A percentile compares a stretch with the other conserved stretches of the same genome.
These are phyloP conservation scores for Podaxis mareebaensis DNA, from an alignment of 768 basidiomycete species.

Conservation along the genomic window DNA sequence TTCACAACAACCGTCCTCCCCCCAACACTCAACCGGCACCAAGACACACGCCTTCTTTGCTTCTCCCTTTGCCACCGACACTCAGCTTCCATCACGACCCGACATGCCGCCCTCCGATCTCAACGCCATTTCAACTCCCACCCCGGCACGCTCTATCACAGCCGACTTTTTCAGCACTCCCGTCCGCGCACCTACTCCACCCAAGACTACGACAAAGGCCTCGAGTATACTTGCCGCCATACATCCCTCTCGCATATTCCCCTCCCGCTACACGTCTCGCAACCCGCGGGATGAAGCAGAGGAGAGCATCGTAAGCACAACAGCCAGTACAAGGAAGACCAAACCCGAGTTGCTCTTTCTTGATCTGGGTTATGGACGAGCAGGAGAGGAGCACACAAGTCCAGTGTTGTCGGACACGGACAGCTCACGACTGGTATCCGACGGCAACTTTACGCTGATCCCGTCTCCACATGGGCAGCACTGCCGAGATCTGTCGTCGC, in stretches of 20 bases:
- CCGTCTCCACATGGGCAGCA: background rate
- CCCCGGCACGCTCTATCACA: constrained; percentile 26
- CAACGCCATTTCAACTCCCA: constrained; percentile 17
- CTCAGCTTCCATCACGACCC: constrained; percentile 25
- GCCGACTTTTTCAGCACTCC: constrained; percentile 32
- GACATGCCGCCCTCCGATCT: constrained; percentile 31
- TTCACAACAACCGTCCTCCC: background rate
- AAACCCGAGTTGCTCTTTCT: constrained; percentile 25
- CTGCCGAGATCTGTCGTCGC: constrained; percentile 17
- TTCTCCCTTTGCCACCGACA: constrained; percentile 35
- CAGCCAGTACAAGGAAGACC: background rate
- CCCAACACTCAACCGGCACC: constrained; percentile 14
- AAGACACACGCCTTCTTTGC: constrained; percentile 54
- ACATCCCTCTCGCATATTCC: constrained; percentile 37
- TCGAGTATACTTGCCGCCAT: constrained; percentile 18
- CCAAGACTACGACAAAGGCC: constrained; percentile 14
- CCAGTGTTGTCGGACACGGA: too few relatives aligned
- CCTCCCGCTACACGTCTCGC: constrained; percentile 36
- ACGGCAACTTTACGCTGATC: constrained; percentile 5
- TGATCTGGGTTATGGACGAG: constrained; percentile 11
- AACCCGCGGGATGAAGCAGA: constrained; percentile 11
- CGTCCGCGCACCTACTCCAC: constrained; percentile 25
- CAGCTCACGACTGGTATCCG: background rate
- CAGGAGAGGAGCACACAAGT: background rate
- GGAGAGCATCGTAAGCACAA: background rate